Conservation (phyloP, 768 basidiomycete genomes). For the Tephrocybe sp. region DNA sequence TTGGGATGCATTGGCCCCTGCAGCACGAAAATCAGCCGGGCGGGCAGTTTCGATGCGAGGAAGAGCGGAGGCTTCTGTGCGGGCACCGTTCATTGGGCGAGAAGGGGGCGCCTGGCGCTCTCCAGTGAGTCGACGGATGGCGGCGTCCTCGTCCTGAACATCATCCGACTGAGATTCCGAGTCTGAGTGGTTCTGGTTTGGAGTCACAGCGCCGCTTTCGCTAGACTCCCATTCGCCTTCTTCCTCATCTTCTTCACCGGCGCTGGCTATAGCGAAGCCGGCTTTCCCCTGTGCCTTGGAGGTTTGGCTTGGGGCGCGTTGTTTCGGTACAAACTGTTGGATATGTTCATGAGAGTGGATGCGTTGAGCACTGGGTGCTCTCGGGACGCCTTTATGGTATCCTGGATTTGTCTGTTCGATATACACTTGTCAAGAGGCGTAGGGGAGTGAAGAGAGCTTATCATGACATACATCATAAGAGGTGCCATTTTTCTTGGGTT, state of each 20-base stretch:
- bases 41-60: conserved; percentile 36
- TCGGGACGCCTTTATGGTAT: conserved; percentile 26
- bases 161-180: conserved; percentile 38
- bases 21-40: conserved; percentile 28
- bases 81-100: conserved; percentile 8
- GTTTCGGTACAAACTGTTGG: conserved; percentile 21
- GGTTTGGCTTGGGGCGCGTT: conserved; percentile 19
- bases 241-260: conserved; percentile 48
- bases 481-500: conserved; percentile 45
- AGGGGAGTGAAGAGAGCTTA: conserved; percentile 13
- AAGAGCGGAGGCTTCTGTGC: conserved; percentile 17
- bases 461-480: conserved; percentile 43
- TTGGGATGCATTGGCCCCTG: conserved; percentile 7
- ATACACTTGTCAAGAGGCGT: conserved; percentile 1
- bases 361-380: conserved; percentile 34
- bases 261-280: conserved; percentile 59
- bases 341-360: conserved; percentile 33
- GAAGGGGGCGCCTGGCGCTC: conserved; percentile 11
- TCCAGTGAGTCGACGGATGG: conserved; percentile 19
- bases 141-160: conserved; percentile 8
- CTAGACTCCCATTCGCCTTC: conserved; percentile 74
- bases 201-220: conserved; percentile 73
- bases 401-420: conserved; percentile 17
- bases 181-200: conserved; percentile 48
- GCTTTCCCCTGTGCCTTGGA: conserved; percentile 37